Percentiles rank a stretch among this genome's conserved stretches.
phyloP scores from a whole-genome alignment of 768 basidiomycete species.

The Tremella fuciformis region DNA sequence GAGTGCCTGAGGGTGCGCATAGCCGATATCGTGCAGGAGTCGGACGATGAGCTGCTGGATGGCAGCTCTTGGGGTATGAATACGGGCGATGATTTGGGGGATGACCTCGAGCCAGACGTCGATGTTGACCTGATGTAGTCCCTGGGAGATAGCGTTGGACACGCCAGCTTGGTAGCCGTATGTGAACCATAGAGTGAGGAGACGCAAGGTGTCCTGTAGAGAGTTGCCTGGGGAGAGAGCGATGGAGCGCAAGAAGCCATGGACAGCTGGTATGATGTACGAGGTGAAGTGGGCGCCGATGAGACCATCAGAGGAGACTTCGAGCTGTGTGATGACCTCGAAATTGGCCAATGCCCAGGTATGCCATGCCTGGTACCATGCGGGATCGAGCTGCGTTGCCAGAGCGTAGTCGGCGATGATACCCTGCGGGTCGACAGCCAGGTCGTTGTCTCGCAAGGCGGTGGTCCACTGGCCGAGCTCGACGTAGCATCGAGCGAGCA shows the following conservation, averaged over 20 bases:
- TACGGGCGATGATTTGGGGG: constrained; percentile 96
- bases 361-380: constrained; percentile 99
- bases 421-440: constrained; percentile 59
- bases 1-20: constrained; percentile 93
- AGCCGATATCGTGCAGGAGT: constrained; percentile 86
- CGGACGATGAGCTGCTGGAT: constrained; percentile 85
- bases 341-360: constrained; percentile 97
- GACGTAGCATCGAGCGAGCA: constrained; percentile 95
- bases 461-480: constrained; percentile 95
- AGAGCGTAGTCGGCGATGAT: constrained; percentile 61
- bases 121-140: constrained; percentile 83
- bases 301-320: constrained; percentile 63
- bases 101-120: constrained; percentile 99
- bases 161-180: constrained; percentile 88
- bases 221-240: constrained; percentile 83
- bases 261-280: constrained; percentile 89
- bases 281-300: constrained; percentile 65
- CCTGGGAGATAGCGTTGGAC: constrained; percentile 78
- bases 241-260: constrained; percentile 89
- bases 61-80: constrained; percentile 85
- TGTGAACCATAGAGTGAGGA: constrained; percentile 97
- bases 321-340: constrained; percentile 80
- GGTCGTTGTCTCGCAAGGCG: constrained; percentile 75
- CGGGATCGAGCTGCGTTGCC: constrained; percentile 84
- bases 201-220: constrained; percentile 86